Evolutionary conservation across 164 flowering plant genomes (phyloP), one percentile per base, ranked within the genome.

Genomic region (Chloranthus sessilifolius): DNA sequence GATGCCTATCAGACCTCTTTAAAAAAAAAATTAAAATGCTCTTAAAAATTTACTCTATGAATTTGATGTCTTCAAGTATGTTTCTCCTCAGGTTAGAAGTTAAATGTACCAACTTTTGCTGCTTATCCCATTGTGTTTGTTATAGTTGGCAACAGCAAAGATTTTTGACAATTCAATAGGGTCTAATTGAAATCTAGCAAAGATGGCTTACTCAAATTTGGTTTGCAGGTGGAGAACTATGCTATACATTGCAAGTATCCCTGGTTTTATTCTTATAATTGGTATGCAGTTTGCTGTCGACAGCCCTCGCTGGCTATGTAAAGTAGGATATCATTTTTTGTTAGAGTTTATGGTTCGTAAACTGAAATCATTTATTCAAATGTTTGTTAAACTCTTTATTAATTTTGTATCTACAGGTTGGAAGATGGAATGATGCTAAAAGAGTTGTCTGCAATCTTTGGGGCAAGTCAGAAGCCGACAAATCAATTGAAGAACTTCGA

Each of bases 221-320:
- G 43, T 10, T 60, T 53, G 44, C 72, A 88, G 96, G 92, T 88
- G 96, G 96, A 84, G 96, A 64, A 67, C 55, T 20, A 74, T 88
- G 69, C 71, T 84, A n/a, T 82, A 82, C 55, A 61, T 83, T 56
- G 84, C 94, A 43, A 71, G 74, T 71, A 41, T 68, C 27, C 92
- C 96, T 63, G 92, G 81, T 11, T 73, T 88, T 46, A 25, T 72
- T 49, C 63, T 88, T 47, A 52, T 70, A 16, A 53, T 77, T 48
- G 90, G 94, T 33, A 79, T 88, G 96, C 90, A 88, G 74, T 88
- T 80, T 71, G 64, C 90, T 40, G 96, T 77, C 5, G 96, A 88
- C n/a, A 88, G 96, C 58, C 94, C 96, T 30, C 94, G 94, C 36
- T 88, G 94, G 96, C 73, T 84, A 42, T 80, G 78, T 57, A 88